Evolutionary conservation across 2,329 filamentous ascomycete species (phyloP), one percentile per base, ranked within the genome.

Genomic region (Curvularia lunata): DNA sequence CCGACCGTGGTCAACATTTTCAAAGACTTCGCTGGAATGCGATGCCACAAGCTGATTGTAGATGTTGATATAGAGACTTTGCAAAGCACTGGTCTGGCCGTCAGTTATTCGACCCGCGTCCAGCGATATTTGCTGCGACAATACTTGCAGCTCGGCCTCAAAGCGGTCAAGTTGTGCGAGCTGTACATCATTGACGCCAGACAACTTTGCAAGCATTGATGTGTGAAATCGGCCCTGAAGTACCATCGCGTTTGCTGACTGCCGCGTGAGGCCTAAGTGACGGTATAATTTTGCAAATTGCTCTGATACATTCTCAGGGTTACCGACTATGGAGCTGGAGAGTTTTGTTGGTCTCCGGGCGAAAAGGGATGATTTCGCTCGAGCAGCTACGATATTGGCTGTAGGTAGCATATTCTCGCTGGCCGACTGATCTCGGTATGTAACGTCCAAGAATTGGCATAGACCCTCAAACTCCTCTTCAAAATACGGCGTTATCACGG

Each of bases 151-250:
- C 58, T 82, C 80, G 1, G 67, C 62, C 48, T 78, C 72, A 40
- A 82, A 76, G 13, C 79, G 72, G 45, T 76, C 72, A 23, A 82
- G 67, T 54, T 77, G 71, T 27, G 66, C 63, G 8, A 82, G 66
- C 23, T 72, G 69, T 4, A 81, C 78, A 48, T 78, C 70, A 42
- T 75, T 67, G 1, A 72, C 66, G 25, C 54, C 49, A 27, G 59
- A 59, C n/a, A 77, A 51, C 37, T 72, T 71, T 1, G 61, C 56
- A n/a, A 77, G 57, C 45, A 73, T 54, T 2, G 70, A 61, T 9
- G 62, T 64, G 45, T 77, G 73, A 42, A 75, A 73, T n/a, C 62
- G 61, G 16, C 63, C 65, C 40, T 67, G 55, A 3, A 77, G 61
- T 19, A 61, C 69, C 37, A 75, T 62, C 3, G 68, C 59, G n/a